Percentiles rank a stretch among this genome's conserved stretches.
Conservation (phyloP, 2,329 filamentous ascomycete species). For the Penicillium griseofulvum region DNA sequence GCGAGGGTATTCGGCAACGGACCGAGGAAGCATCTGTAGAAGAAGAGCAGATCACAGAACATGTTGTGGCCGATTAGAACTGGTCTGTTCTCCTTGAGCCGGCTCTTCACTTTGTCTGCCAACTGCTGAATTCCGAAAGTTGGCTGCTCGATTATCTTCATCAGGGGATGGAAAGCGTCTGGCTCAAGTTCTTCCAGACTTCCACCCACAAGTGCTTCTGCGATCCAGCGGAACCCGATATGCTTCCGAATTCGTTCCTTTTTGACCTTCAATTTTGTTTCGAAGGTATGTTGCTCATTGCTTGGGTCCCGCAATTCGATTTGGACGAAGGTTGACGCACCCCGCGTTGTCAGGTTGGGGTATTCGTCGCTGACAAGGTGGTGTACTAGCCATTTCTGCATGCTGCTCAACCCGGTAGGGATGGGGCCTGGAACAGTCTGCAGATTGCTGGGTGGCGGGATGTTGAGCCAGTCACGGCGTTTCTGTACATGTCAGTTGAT, state of each 20-base stretch:
- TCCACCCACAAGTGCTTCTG: conserved; percentile 46
- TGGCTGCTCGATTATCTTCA: conserved; percentile 18
- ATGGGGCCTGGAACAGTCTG: conserved; percentile 18
- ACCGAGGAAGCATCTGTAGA: conserved; percentile 60
- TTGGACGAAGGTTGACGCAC: conserved; percentile 40
- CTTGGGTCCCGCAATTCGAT: conserved; percentile 39
- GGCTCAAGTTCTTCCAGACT: conserved; percentile 38
- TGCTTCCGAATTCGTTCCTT: conserved; percentile 34
- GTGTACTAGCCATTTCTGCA: conserved; percentile 64
- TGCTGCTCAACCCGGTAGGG: conserved; percentile 50
- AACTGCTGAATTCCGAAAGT: conserved; percentile 26
- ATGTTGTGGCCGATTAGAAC: conserved; percentile 63
- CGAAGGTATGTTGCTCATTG: conserved; percentile 33
- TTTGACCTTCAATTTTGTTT: conserved; percentile 27
- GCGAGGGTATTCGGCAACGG: conserved; percentile 55
- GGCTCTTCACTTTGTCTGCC: conserved; percentile 34
- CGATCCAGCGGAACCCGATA: conserved; percentile 48
- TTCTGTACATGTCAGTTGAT: conserved; percentile 14
- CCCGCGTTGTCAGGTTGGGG: conserved; percentile 39
- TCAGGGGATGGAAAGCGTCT: conserved; percentile 30
- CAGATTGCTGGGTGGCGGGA: conserved; percentile 34
- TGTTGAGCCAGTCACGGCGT: conserved; percentile 45
- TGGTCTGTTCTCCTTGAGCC: conserved; percentile 47
- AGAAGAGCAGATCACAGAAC: conserved; percentile 62
- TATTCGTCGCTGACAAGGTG: conserved; percentile 65